Base-by-base conservation (phyloP, 768 basidiomycete genomes). In the Lactarius hengduanensis region DNA sequence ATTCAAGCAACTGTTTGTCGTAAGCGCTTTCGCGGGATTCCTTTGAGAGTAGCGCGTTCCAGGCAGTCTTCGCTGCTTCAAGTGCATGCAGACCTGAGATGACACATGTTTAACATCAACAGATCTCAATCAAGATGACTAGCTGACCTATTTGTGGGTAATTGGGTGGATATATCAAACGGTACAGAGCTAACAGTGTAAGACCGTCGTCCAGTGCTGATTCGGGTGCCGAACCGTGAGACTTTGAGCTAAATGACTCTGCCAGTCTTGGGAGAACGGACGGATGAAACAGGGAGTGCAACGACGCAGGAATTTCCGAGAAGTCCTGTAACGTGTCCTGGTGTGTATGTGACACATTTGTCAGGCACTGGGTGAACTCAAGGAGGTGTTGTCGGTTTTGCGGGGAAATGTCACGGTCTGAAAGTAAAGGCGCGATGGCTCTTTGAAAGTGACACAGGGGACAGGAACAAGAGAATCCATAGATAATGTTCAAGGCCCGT, bases 61-160 rank as follows among this genome's bases (percentile, higher is more conserved):
- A 93, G 8, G 81, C 79, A 0, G 89, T 88, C 78, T 92, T 92
- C 1, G 90, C 83, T 72, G 91, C 76, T 72, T 93, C 91, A 22
- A 92, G 74, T 13, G 86, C 76, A 74, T 94, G 92, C 78, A 91
- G 80, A 16, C 91, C 91, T 94, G 63, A 63, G 22, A 18, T n/a
- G 40, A 50, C 26, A 41, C 45, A 41, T 28, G 30, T 32, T 8
- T 16, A 32, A 32, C 45, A 61, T 6, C 8, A 56, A 36, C 15
- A 20, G 11, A n/a, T 41, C 50, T 15, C 10, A 43, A 34, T 34
- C 20, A 68, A 9, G 26, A 30, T 61, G 8, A 38, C 18, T 15
- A 38, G 74, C 82, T 69, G 62, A 90, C 92, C 92, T 30, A 87
- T 90, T 70, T 92, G 89, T n/a, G 91, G 92, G 74, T 91, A 92